Percentiles rank a stretch among this genome's conserved stretches.
Evolutionary conservation across 2,329 filamentous ascomycete species (phyloP).

Genomic region (Stachybotrys chlorohalonatus): DNA sequence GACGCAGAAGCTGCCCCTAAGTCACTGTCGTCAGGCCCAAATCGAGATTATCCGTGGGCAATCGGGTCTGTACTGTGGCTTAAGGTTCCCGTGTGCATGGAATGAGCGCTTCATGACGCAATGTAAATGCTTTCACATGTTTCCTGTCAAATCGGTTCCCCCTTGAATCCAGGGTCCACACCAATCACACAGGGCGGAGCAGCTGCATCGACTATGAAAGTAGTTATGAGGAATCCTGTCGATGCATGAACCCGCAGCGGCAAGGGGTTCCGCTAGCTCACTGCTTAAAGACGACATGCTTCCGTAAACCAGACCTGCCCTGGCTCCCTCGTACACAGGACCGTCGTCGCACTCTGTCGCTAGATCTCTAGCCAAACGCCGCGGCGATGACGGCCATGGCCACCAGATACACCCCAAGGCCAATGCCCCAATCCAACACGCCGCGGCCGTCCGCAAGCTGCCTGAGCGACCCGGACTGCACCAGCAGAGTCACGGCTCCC

Average conservation of each 20-base stretch:
- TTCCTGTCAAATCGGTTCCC: not conserved
- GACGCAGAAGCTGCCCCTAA: not conserved
- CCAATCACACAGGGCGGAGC: not conserved
- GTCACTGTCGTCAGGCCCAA: not conserved
- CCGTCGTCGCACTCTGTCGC: not conserved
- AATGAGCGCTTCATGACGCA: not conserved
- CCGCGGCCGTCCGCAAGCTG: constrained; percentile 7
- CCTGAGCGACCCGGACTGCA: constrained; percentile 14
- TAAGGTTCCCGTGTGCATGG: not conserved
- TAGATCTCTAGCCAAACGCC: not conserved
- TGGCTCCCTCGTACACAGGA: too few species aligned
- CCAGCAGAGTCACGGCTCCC: constrained; percentile 25
- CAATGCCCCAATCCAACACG: constrained; percentile 13
- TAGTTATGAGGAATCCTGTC: not conserved
- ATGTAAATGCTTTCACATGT: not conserved
- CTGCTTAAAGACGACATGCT: too few species aligned
- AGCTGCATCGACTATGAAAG: not conserved
- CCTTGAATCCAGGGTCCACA: not conserved
- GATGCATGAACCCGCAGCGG: not conserved
- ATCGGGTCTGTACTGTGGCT: not conserved
- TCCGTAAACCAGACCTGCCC: too few species aligned
- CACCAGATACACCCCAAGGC: constrained; percentile 21
- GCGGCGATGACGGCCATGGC: constrained; percentile 25
- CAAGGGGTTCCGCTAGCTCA: not conserved
- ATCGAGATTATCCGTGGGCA: not conserved